Evolutionary conservation across 2,329 filamentous ascomycete species (phyloP).

Genomic region (Trichoderma harzianum): DNA sequence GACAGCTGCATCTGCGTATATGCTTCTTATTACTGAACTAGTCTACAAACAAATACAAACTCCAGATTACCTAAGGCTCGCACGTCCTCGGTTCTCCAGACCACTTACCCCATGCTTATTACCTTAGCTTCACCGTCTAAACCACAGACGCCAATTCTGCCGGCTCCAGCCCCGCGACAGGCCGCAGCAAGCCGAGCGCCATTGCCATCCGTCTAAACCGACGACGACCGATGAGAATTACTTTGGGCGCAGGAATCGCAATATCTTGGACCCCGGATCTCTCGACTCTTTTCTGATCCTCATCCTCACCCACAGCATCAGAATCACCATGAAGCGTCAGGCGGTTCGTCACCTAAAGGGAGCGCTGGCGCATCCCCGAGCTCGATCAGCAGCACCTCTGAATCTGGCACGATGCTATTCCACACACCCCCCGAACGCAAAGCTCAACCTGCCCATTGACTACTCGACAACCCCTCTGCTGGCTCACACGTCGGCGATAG

Average conservation of each 20-base stretch:
- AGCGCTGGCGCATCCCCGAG: slow-evolving; percentile 25
- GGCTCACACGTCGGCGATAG: slow-evolving; percentile 71
- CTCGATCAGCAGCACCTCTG: slow-evolving; percentile 22
- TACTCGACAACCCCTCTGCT: slow-evolving; percentile 80
- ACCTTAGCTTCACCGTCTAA: slow-evolving; percentile 13
- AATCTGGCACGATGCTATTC: slow-evolving; percentile 44
- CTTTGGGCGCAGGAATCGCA: slow-evolving; percentile 6
- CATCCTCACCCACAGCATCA: background rate
- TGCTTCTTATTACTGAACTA: too few relatives aligned
- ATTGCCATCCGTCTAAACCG: slow-evolving; percentile 24
- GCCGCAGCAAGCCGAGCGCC: slow-evolving; percentile 39
- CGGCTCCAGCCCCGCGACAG: slow-evolving; percentile 29
- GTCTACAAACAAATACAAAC: background rate
- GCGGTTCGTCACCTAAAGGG: slow-evolving; percentile 30
- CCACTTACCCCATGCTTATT: background rate
- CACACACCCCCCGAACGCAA: slow-evolving; percentile 56
- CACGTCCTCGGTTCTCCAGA: background rate
- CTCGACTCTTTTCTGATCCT: slow-evolving; percentile 15
- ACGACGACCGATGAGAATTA: slow-evolving; percentile 20
- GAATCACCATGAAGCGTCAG: slow-evolving; percentile 33
- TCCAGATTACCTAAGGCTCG: background rate
- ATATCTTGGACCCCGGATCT: slow-evolving; percentile 16
- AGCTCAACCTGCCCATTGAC: slow-evolving; percentile 82
- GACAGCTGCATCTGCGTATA: background rate
- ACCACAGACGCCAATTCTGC: background rate